Conservation (phyloP, 257 asterid species). For the Solanum corneliomulleri region DNA sequence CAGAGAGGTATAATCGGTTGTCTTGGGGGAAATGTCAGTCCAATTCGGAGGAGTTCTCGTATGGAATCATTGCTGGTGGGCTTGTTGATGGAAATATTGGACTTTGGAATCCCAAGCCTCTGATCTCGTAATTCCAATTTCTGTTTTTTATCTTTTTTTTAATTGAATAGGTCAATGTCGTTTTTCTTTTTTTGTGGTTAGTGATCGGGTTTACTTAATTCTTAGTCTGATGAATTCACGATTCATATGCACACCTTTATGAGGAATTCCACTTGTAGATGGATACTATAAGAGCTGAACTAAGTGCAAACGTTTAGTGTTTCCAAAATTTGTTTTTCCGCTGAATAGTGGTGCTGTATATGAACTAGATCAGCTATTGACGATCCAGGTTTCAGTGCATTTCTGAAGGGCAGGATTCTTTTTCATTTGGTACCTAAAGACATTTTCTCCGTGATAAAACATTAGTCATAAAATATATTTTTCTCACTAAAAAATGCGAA, state of each 20-base stretch:
- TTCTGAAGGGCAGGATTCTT: background rate
- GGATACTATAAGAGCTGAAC: background rate
- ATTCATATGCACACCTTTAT: background rate
- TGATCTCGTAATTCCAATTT: slow-evolving; percentile 55
- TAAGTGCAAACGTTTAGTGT: background rate
- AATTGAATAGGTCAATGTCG: background rate
- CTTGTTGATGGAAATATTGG: slow-evolving; percentile 91
- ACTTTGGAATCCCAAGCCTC: slow-evolving; percentile 78
- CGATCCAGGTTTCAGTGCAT: background rate
- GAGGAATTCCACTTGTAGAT: background rate
- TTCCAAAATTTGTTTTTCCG: background rate
- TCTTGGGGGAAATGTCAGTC: slow-evolving; percentile 66
- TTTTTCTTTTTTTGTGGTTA: background rate
- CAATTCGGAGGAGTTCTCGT: slow-evolving; percentile 58
- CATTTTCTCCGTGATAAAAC: background rate
- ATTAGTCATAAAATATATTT: background rate
- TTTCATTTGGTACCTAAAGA: background rate
- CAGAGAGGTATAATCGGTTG: slow-evolving; percentile 84
- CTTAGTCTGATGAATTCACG: background rate
- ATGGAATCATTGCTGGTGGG: slow-evolving; percentile 93
- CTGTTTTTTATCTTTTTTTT: background rate
- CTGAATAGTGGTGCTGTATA: background rate
- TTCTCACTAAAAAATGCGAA: background rate
- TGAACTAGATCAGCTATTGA: background rate
- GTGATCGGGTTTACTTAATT: background rate